Evolutionary conservation across 2,329 filamentous ascomycete genomes (phyloP).

Genomic region (Reticulascus tulasneorum): DNA sequence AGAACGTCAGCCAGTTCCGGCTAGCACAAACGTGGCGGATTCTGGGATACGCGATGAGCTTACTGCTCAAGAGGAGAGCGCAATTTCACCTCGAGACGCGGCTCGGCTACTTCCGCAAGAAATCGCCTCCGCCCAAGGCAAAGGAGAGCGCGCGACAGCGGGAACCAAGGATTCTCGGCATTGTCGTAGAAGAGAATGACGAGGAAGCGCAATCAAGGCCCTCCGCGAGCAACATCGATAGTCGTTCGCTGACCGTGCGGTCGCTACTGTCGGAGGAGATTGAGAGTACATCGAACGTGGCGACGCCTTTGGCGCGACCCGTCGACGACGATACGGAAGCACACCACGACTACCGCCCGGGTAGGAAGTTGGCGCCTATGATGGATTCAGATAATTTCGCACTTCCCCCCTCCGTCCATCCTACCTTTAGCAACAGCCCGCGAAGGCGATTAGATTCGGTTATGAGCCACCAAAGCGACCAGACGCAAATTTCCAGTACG

Average conservation of each 20-base stretch:
- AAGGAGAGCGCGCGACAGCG: constrained; percentile 25
- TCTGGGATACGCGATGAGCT: constrained; percentile 50
- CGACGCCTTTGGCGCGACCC: constrained; percentile 56
- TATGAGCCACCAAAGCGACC: constrained; percentile 44
- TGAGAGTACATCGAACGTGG: constrained; percentile 59
- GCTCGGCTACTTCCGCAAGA: constrained; percentile 33
- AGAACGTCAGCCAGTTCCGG: constrained; percentile 52
- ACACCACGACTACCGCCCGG: constrained; percentile 22
- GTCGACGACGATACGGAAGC: constrained; percentile 31
- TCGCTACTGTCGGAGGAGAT: constrained; percentile 53
- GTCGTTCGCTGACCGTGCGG: constrained; percentile 29
- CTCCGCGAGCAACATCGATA: constrained; percentile 21
- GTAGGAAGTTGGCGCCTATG: constrained; percentile 42
- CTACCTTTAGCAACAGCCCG: constrained; percentile 28
- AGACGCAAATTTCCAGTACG: constrained; percentile 45
- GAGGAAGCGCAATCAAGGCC: constrained; percentile 34
- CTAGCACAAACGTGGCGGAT: constrained; percentile 63
- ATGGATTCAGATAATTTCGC: constrained; percentile 47
- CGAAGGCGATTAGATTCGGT: constrained; percentile 46
- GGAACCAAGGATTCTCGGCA: constrained; percentile 19
- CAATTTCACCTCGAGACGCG: constrained; percentile 54
- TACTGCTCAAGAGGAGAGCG: constrained; percentile 51
- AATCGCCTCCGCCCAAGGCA: constrained; percentile 14
- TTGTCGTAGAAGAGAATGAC: constrained; percentile 21
- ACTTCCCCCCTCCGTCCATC: constrained; percentile 44